Conservation (phyloP, 2,329 filamentous ascomycete species). For the Monilinia polystroma region DNA sequence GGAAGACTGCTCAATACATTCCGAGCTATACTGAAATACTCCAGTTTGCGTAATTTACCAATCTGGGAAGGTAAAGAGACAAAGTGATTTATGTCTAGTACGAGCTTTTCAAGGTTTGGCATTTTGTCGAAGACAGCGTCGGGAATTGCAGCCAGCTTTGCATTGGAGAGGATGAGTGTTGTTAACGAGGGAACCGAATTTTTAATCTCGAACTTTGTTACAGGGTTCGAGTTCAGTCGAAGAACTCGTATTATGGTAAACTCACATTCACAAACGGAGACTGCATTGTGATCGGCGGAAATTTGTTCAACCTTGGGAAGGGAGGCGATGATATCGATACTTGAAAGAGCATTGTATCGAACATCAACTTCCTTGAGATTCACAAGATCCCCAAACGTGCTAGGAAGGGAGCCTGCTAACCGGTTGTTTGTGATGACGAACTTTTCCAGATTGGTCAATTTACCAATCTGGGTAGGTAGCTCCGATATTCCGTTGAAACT, state of each 20-base stretch:
- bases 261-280: slow-evolving; percentile 86
- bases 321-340: slow-evolving; percentile 81
- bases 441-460: slow-evolving; percentile 76
- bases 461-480: slow-evolving; percentile 75
- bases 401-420: slow-evolving; percentile 71
- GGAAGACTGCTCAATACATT: slow-evolving; percentile 85
- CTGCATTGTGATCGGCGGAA: slow-evolving; percentile 86
- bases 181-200: slow-evolving; percentile 77
- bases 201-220: slow-evolving; percentile 87
- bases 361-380: slow-evolving; percentile 89
- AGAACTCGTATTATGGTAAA: slow-evolving; percentile 82
- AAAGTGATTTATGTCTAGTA: slow-evolving; percentile 94
- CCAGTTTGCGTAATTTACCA: slow-evolving; percentile 76
- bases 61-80: slow-evolving; percentile 84
- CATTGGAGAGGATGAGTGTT: slow-evolving; percentile 83
- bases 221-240: slow-evolving; percentile 89
- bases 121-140: slow-evolving; percentile 88
- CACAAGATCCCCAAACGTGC: slow-evolving; percentile 67
- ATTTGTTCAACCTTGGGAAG: slow-evolving; percentile 85
- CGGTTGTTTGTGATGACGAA: slow-evolving; percentile 96
- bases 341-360: slow-evolving; percentile 86
- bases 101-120: slow-evolving; percentile 80
- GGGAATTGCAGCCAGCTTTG: slow-evolving; percentile 82
- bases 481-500: slow-evolving; percentile 90
- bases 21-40: slow-evolving; percentile 83